Base-by-base conservation (phyloP, 1,139 yeast species). In the Meyerozyma athensensis region DNA sequence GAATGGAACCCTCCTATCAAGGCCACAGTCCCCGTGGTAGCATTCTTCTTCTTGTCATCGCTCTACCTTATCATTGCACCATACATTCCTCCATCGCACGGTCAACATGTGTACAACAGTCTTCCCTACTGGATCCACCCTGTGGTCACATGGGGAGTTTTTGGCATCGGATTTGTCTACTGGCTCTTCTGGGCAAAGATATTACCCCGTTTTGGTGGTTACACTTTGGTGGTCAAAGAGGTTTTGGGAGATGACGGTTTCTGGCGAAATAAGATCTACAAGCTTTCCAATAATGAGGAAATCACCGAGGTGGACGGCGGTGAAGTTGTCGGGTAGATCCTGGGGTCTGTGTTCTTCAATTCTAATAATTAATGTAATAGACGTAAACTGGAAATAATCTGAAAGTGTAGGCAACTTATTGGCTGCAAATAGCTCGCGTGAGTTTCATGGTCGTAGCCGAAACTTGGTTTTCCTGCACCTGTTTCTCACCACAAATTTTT, bases 51-150 rank as follows among this genome's bases (percentile, higher is more conserved):
- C 40, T 61, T 85, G 39, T 72, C 89, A 7, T 83, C 89, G 14
- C 52, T 82, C 19, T 86, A 85, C 55, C 68, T 86, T 54, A 73
- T 85, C 40, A 75, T 76, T 41, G 92, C 95, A 33, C 96, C 96
- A 38, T 86, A 83, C 56, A 72, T 86, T 45, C 90, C 94, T 30
- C 95, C 95, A 37, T 55, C 70, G 24, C 65, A 54, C 30, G 85
- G 82, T 24, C 84, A 82, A 61, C 68, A 70, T 35, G 89, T 82
- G 41, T 86, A 84, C 69, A 63, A 76, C 34, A 51, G 57, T 39
- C 64, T 84, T 50, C 95, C 94, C 30, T 86, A 85, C 65, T 86
- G 79, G 72, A 72, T 82, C 40, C 95, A 85, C 58, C 81, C 90
- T 52, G 95, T 85, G 36, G 87, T 84, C 17, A 82, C 94, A 8